Percentiles rank a stretch among this genome's conserved stretches.
phyloP scores from a whole-genome alignment of 148 eudicot genomes.

The Spergularia bocconei region DNA sequence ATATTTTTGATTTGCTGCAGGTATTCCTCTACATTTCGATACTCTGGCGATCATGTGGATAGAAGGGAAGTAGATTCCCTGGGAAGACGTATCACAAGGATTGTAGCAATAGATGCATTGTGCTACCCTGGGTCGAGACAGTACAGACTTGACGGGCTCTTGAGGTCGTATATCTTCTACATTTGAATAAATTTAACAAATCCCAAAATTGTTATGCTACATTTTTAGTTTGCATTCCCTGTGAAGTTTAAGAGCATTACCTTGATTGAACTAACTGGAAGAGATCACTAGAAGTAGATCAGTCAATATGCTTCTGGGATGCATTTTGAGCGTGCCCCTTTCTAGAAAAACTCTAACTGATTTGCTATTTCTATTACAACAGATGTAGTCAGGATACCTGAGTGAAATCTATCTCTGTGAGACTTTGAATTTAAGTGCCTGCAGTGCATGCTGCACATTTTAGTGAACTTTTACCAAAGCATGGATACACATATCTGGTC shows the following conservation, averaged over 20 bases:
- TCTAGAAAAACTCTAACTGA: background rate
- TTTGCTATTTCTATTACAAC: background rate
- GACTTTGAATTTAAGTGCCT: background rate
- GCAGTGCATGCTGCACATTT: background rate
- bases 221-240: background rate
- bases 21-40: conserved; percentile 82
- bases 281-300: background rate
- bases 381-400: background rate
- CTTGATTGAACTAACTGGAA: background rate
- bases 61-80: conserved; percentile 45
- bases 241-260: background rate
- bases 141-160: conserved; percentile 50
- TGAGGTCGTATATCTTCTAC: conserved; percentile 42
- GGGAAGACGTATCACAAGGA: conserved; percentile 77
- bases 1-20: conserved; percentile 29
- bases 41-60: conserved; percentile 67
- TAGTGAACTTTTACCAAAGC: background rate
- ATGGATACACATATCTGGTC: background rate
- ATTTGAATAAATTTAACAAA: background rate
- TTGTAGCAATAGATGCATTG: conserved; percentile 84
- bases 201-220: background rate
- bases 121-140: conserved; percentile 65
- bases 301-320: background rate
- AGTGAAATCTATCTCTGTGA: background rate
- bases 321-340: background rate